Evolutionary conservation across 2,329 filamentous ascomycete species (phyloP).

Genomic region (Lachnellula subtilissima): DNA sequence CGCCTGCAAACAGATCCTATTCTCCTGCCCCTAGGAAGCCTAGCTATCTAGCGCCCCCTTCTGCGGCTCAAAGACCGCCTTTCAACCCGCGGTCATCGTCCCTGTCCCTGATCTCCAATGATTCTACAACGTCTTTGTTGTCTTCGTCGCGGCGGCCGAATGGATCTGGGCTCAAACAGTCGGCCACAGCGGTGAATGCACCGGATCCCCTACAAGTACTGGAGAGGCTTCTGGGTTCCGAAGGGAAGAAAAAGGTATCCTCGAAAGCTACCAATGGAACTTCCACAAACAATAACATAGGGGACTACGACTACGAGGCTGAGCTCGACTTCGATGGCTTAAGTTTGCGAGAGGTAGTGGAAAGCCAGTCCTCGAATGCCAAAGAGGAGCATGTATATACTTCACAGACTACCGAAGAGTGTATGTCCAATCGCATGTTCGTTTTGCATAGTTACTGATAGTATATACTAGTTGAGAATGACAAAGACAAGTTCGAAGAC

Average conservation of each 20-base stretch:
- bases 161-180: constrained; percentile 61
- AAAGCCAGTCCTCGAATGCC: constrained; percentile 1
- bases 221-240: constrained; percentile 34
- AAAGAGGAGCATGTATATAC: constrained; percentile 36
- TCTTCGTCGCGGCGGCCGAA: constrained; percentile 59
- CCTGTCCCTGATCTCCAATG: constrained; percentile 69
- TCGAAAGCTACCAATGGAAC: constrained; percentile 5
- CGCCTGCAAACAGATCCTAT: constrained; percentile 61
- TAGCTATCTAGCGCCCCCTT: constrained; percentile 62
- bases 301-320: constrained; percentile 51
- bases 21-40: constrained; percentile 68
- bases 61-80: constrained; percentile 63
- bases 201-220: constrained; percentile 70
- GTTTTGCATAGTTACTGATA: constrained; percentile 9
- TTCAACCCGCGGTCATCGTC: constrained; percentile 70
- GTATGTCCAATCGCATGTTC: constrained; percentile 45
- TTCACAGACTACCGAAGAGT: constrained; percentile 65
- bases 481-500: constrained; percentile 82
- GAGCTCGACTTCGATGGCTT: constrained; percentile 75
- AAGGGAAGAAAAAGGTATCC: constrained; percentile 18
- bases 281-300: constrained; percentile 26
- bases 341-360: constrained; percentile 58
- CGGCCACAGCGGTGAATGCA: constrained; percentile 47
- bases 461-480: constrained; percentile 59
- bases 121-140: constrained; percentile 72